Evolutionary conservation across 139 green algal species (phyloP).

Genomic region (Picochlorum sp.): DNA sequence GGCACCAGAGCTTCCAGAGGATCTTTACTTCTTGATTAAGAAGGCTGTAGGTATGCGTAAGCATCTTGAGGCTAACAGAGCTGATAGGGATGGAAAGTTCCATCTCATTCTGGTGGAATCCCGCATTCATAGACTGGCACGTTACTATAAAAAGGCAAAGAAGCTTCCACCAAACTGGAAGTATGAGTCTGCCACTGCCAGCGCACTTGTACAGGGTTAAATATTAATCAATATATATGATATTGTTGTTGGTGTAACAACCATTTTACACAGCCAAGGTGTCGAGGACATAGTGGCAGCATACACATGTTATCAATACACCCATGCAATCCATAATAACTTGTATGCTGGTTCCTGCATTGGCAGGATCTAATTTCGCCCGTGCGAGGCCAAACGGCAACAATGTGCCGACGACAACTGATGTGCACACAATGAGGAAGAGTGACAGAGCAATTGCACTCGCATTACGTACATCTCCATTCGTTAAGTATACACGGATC

Average conservation of each 20-base stretch:
- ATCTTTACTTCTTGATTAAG: constrained; percentile 99
- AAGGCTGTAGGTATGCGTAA: constrained; percentile 96
- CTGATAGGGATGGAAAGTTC: constrained; percentile 89
- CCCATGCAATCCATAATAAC: constrained; percentile 82
- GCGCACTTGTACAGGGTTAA: constrained; percentile 63
- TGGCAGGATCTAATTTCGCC: constrained; percentile 66
- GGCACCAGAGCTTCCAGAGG: constrained; percentile 94
- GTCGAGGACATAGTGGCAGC: constrained; percentile 64
- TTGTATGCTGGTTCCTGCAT: constrained; percentile 48
- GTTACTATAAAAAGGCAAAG: constrained; percentile 94
- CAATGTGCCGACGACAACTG: constrained; percentile 59
- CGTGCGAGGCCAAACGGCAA: constrained; percentile 74
- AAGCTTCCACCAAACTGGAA: constrained; percentile 82
- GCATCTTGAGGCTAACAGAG: constrained; percentile 94
- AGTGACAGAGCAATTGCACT: constrained; percentile 69
- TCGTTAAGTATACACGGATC: constrained; percentile 68
- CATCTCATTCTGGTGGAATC: constrained; percentile 86
- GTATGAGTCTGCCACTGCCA: constrained; percentile 94
- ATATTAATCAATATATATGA: constrained; percentile 5
- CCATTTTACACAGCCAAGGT: constrained; percentile 35
- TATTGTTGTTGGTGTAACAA: neutral
- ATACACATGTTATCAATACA: constrained; percentile 75
- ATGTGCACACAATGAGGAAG: constrained; percentile 74
- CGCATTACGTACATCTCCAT: constrained; percentile 49
- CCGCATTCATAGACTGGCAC: constrained; percentile 95